phyloP scores from a whole-genome alignment of 306 rosid species.

The Quercus rubra region DNA sequence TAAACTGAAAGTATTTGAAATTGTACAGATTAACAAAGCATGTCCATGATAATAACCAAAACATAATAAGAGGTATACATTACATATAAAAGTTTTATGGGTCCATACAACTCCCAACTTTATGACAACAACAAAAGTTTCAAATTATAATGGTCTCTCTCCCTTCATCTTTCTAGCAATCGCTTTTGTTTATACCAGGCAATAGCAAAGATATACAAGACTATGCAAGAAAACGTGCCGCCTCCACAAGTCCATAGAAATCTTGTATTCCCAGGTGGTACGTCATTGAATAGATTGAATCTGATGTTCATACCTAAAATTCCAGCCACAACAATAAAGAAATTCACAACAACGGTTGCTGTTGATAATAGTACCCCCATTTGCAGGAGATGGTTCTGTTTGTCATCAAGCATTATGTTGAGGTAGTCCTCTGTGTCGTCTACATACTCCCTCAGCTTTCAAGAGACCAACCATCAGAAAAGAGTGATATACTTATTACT shows the following conservation, averaged over 20 bases:
- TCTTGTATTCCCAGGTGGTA: constrained; percentile 26
- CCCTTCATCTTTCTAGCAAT: constrained; percentile 17
- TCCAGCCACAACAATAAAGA: constrained; percentile 46
- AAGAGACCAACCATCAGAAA: not conserved
- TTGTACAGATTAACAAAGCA: too few species aligned
- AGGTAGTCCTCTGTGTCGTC: constrained; percentile 84
- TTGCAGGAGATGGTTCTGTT: constrained; percentile 75
- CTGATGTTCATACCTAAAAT: constrained; percentile 47
- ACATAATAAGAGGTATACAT: too few species aligned
- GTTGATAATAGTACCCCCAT: constrained; percentile 62
- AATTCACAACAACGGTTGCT: constrained; percentile 49
- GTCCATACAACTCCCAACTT: too few species aligned
- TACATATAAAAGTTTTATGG: too few species aligned
- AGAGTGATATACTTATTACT: not conserved
- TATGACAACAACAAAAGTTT: too few species aligned
- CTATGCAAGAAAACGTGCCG: constrained; percentile 23
- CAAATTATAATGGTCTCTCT: too few species aligned
- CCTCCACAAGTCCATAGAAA: constrained; percentile 48
- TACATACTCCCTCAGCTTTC: constrained; percentile 77
- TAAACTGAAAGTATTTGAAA: too few species aligned
- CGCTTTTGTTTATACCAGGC: constrained; percentile 51
- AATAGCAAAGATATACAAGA: constrained; percentile 40
- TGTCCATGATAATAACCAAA: too few species aligned
- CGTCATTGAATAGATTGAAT: constrained; percentile 29
- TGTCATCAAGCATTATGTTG: constrained; percentile 90